Evolutionary conservation across 441 rosid genomes (phyloP).

Genomic region (Raphanus hybrid): DNA sequence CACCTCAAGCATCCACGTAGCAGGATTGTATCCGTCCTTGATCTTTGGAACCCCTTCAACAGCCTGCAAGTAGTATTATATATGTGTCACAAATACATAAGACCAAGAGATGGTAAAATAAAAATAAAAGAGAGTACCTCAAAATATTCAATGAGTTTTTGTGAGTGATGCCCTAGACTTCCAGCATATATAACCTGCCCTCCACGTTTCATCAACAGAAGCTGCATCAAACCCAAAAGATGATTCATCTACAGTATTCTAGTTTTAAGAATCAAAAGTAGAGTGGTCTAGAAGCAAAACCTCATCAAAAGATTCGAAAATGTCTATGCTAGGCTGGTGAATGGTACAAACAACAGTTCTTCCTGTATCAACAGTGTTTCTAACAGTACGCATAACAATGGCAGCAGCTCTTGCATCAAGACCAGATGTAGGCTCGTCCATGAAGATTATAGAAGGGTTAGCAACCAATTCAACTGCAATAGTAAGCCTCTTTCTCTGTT

Average conservation of each 20-base stretch:
- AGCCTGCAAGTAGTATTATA: conserved; percentile 47
- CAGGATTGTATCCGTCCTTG: conserved; percentile 79
- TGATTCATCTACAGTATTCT: background rate
- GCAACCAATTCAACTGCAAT: conserved; percentile 93
- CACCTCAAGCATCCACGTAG: conserved; percentile 94
- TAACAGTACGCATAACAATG: conserved; percentile 86
- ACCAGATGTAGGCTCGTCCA: conserved; percentile 96
- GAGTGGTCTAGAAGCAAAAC: conserved; percentile 36
- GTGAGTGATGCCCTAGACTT: conserved; percentile 71
- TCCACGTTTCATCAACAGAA: conserved; percentile 86
- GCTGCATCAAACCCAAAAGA: conserved; percentile 50
- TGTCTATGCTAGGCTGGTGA: conserved; percentile 95
- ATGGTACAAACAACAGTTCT: conserved; percentile 95
- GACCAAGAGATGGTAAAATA: background rate
- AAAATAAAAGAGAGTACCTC: conserved; percentile 37
- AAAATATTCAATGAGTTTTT: conserved; percentile 78
- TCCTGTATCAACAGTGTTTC: conserved; percentile 87
- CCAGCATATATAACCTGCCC: conserved; percentile 90
- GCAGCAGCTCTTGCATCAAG: conserved; percentile 97
- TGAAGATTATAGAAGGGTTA: conserved; percentile 88
- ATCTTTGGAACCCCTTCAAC: conserved; percentile 75
- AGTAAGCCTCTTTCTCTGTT: conserved; percentile 85
- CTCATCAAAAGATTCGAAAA: conserved; percentile 94
- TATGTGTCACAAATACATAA: background rate
- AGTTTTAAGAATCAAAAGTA: background rate